Evolutionary conservation across 1,284 basidiomycete species (phyloP), one percentile per base, ranked within the genome.

Genomic region (Cryptococcus depauperatus): DNA sequence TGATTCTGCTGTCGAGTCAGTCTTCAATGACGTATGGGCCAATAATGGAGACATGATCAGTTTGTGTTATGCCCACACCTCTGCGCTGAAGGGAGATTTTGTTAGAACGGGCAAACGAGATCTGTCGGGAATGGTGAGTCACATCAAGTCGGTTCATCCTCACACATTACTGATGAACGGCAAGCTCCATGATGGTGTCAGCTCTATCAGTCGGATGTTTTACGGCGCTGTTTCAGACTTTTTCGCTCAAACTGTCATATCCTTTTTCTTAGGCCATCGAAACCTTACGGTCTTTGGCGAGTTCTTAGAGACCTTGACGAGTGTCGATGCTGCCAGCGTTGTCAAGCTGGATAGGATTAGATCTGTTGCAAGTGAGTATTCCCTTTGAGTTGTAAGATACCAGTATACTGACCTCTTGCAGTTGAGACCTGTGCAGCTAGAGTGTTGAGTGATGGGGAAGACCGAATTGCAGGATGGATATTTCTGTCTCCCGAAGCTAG

Each of bases 101-200:
- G 93, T 90, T 1, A 79, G 89, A 77, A 97, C 92, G 0, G 93
- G 93, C 25, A 93, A 89, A 72, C 81, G 93, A 18, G 92, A 97
- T 65, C 73, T 95, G 22, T 77, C 79, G 30, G 93, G 93, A 2
- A 79, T 96, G 74, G 75, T 95, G 19, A 86, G 61, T 26, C 19
- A 37, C 22, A 13, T 9, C 2, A 22, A 32, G 4, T 11, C 13
- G n/a, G 10, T 13, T 16, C 19, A 1, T 29, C 26, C 34, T 41
- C 18, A 3, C 1, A 16, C 25, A 11, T 11, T 40, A 21, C 41
- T 50, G 37, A 35, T n/a, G 35, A 44, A 14, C 50, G 43, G 3
- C n/a, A 35, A 69, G 66, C 54, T 69, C 5, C 61, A 95, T 61
- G 91, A 95, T 60, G 90, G 91, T 1, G 81, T 92, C 47, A 95